Conservation (phyloP, 2,329 filamentous ascomycete genomes). For the Pyrenophora seminiperda region DNA sequence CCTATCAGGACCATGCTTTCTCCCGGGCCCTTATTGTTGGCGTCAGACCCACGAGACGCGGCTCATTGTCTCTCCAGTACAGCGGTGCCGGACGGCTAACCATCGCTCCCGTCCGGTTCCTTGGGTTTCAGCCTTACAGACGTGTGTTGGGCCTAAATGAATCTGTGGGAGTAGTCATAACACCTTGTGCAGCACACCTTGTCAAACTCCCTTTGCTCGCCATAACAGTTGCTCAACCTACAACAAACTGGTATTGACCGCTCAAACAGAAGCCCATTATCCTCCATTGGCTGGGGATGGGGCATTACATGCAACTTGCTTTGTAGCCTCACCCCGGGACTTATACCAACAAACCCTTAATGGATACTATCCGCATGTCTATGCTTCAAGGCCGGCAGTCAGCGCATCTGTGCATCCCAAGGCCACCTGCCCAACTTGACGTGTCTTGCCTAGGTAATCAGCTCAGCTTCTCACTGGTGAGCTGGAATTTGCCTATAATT, state of each 20-base stretch:
- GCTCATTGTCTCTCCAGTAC: slow-evolving; percentile 1
- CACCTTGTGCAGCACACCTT: not conserved
- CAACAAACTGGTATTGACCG: not conserved
- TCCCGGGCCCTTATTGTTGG: slow-evolving; percentile 1
- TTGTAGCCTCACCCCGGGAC: not conserved
- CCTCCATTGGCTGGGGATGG: not conserved
- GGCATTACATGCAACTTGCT: slow-evolving; percentile 1
- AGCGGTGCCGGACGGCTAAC: slow-evolving; percentile 7
- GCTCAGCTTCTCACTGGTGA: too few species aligned
- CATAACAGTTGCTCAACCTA: slow-evolving; percentile 1
- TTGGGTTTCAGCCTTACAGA: slow-evolving; percentile 5
- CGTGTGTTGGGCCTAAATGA: not conserved
- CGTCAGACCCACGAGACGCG: not conserved
- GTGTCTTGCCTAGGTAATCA: not conserved
- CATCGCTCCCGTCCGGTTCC: not conserved
- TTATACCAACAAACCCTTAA: not conserved
- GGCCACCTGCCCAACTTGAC: not conserved
- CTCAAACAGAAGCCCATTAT: not conserved
- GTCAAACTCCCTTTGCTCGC: not conserved
- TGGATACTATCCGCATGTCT: not conserved
- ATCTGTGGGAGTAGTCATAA: not conserved
- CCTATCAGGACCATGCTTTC: not conserved
- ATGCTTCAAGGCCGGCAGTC: not conserved
- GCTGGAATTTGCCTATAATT: slow-evolving; percentile 1
- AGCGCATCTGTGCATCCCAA: slow-evolving; percentile 2